Conservation (phyloP, 768 basidiomycete genomes). For the Hydnum rufescens region DNA sequence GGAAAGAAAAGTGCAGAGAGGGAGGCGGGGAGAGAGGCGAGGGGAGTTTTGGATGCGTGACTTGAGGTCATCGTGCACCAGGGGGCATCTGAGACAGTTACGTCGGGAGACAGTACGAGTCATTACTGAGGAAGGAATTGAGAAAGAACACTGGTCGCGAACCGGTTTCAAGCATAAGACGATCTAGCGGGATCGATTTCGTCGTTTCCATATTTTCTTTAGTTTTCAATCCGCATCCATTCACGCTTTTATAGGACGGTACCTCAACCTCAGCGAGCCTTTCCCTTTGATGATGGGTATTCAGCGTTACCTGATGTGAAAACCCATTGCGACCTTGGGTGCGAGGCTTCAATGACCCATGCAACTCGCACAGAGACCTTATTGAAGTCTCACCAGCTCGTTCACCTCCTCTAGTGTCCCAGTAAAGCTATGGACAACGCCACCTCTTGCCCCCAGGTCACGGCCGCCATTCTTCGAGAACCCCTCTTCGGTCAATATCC, state of each 20-base stretch:
- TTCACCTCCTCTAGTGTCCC: conserved; percentile 39
- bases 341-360: not conserved
- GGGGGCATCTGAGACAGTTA: conserved; percentile 28
- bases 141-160: conserved; percentile 4
- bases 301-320: conserved; percentile 33
- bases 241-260: conserved; percentile 25
- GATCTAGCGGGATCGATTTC: conserved; percentile 35
- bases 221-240: conserved; percentile 64
- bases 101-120: not conserved
- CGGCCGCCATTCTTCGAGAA: conserved; percentile 37
- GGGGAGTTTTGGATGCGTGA: conserved; percentile 32
- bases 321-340: conserved; percentile 46
- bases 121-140: not conserved
- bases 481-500: conserved; percentile 42
- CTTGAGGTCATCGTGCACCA: conserved; percentile 54
- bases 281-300: not conserved
- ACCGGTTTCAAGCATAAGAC: conserved; percentile 62
- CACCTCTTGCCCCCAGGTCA: conserved; percentile 38
- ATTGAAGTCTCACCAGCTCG: conserved; percentile 46
- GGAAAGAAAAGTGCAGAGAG: conserved; percentile 34
- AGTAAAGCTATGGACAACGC: conserved; percentile 72
- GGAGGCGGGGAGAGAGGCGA: conserved; percentile 21
- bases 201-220: conserved; percentile 37
- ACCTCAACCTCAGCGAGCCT: not conserved
- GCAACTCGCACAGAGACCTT: not conserved